Evolutionary conservation across 345 rosid species (phyloP), one percentile per base, ranked within the genome.

Genomic region (Erodium maritimum): DNA sequence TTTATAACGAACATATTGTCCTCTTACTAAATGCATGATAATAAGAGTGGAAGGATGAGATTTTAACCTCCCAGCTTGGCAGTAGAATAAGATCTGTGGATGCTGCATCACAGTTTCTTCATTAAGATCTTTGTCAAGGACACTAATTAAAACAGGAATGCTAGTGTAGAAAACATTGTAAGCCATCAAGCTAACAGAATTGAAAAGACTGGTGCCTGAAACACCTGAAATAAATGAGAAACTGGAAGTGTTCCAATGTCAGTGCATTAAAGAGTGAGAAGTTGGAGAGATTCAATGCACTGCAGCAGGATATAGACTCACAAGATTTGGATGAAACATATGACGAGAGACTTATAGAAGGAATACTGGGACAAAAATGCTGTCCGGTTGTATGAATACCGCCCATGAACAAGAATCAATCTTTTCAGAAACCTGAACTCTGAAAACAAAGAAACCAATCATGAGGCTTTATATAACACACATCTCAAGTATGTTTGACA

Each of bases 181-280:
- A 55, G 97, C 96, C 99, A 93, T 93, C 85, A 93, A 78, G 80
- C 99, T 93, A 61, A 93, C 87, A 18, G 97, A 90, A 66, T 90
- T 93, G 76, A 93, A 93, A 69, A 93, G 96, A 75, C 97, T 93
- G 73, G 97, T 87, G 59, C 97, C 99, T 53, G 99, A 93, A 54
- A 93, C 85, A 52, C 99, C 99, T 90, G 99, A 90, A 73, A 93
- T 83, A 65, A 94, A 94, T 56, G 99, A 94, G 80, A 94, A 94
- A 80, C 97, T 94, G 82, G 60, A 54, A 29, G 61, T 63, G 52
- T 52, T 61, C 71, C 53, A 59, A 45, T 56, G 80, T 87, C 75
- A 89, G 88, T 42, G 17, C 17, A 42, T 12, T 42, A 42, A 42
- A 42, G 17, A 42, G 17, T 16, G 48, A 42, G 48, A 42, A 14